Evolutionary conservation across 1,284 basidiomycete species (phyloP).

Genomic region (Cryptococcus sp.): DNA sequence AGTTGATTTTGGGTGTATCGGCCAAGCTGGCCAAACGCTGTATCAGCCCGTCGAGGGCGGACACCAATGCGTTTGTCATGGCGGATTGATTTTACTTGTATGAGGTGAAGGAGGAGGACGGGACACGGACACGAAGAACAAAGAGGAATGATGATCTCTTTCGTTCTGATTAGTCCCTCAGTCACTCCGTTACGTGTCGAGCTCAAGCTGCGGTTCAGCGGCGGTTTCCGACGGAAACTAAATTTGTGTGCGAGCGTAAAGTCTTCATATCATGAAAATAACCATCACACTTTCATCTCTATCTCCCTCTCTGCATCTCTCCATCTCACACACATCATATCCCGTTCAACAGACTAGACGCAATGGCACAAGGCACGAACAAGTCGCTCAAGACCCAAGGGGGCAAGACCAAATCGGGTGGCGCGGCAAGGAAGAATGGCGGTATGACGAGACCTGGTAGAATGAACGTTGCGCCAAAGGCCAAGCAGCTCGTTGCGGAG

Average conservation of each 20-base stretch:
- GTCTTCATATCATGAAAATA: no score
- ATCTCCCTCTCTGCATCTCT: no score
- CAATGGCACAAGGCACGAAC: conserved; percentile 48
- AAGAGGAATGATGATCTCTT: no score
- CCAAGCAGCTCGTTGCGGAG: conserved; percentile 37
- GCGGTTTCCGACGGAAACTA: no score
- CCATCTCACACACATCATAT: no score
- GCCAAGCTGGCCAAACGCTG: conserved; percentile 29
- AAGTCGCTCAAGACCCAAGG: conserved; percentile 35
- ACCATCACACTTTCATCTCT: no score
- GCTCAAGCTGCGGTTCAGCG: no score
- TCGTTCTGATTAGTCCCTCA: no score
- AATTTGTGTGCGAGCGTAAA: no score
- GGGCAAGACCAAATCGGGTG: conserved; percentile 26
- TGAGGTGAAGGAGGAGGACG: background rate
- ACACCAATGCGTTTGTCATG: conserved; percentile 22
- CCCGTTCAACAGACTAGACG: background rate
- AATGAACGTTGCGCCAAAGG: conserved; percentile 47
- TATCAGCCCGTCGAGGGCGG: conserved; percentile 31
- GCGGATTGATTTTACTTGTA: background rate
- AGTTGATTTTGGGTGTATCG: conserved; percentile 42
- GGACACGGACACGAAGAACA: no score
- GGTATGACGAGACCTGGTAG: conserved; percentile 41
- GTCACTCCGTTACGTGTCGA: no score
- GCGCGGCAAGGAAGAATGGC: conserved; percentile 43